Conservation (phyloP, 345 rosid species). For the Rubroshorea leprosula region DNA sequence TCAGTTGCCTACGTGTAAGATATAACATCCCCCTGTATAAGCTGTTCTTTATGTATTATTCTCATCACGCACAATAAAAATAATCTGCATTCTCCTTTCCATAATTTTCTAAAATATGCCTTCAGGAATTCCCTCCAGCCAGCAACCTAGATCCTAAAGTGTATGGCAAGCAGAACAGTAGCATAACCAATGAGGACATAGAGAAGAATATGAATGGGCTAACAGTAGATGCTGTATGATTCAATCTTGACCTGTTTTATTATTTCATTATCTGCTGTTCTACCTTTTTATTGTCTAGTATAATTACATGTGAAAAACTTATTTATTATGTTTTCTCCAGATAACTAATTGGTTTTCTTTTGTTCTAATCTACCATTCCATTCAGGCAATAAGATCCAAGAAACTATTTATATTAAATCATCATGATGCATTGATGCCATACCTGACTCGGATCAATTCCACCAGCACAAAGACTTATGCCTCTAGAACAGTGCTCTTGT, state of each 20-base stretch:
- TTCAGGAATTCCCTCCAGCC: constrained; percentile 72
- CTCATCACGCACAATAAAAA: background rate
- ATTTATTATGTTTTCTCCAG: background rate
- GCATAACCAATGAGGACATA: constrained; percentile 45
- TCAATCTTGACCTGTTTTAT: background rate
- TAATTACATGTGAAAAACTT: background rate
- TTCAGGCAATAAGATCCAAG: constrained; percentile 54
- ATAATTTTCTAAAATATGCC: background rate
- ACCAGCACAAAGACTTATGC: constrained; percentile 80
- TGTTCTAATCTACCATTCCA: background rate
- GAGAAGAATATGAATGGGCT: constrained; percentile 61
- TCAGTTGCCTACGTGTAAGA: constrained; percentile 43
- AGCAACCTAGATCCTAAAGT: constrained; percentile 52
- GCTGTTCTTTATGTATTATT: background rate
- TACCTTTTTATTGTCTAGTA: background rate
- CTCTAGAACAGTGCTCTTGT: constrained; percentile 60
- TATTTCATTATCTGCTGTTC: background rate
- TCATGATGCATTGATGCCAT: constrained; percentile 79
- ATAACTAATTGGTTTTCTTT: background rate
- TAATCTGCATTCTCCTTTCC: background rate
- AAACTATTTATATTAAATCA: constrained; percentile 70
- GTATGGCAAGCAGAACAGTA: constrained; percentile 65
- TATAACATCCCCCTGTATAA: background rate
- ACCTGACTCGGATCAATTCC: constrained; percentile 57
- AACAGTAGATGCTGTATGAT: constrained; percentile 42